Evolutionary conservation across 2,329 filamentous ascomycete genomes (phyloP).

Genomic region (Chaetomiaceae sp.): DNA sequence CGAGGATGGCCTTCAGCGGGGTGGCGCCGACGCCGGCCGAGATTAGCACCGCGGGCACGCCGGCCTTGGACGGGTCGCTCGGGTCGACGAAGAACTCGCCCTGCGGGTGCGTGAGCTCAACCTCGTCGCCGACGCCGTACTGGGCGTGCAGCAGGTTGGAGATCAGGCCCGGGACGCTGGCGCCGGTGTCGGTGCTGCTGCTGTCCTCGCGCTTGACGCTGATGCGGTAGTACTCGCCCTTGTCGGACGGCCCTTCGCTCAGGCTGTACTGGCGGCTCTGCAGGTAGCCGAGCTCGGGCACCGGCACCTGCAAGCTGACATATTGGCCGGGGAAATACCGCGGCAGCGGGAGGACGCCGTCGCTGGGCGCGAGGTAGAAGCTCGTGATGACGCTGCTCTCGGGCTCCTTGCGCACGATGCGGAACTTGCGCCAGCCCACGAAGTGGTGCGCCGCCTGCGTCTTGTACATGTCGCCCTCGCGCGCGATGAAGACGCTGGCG

Average conservation of each 20-base stretch:
- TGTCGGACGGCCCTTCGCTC: slow-evolving; percentile 47
- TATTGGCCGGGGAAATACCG: slow-evolving; percentile 66
- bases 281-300: slow-evolving; percentile 53
- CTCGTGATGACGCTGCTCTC: slow-evolving; percentile 64
- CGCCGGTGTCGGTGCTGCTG: slow-evolving; percentile 26
- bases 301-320: slow-evolving; percentile 54
- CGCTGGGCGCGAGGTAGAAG: slow-evolving; percentile 60
- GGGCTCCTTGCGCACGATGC: slow-evolving; percentile 54
- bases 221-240: slow-evolving; percentile 60
- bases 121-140: slow-evolving; percentile 44
- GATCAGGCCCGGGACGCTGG: slow-evolving; percentile 40
- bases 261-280: slow-evolving; percentile 74
- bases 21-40: slow-evolving; percentile 65
- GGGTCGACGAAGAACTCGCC: slow-evolving; percentile 58
- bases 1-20: slow-evolving; percentile 59
- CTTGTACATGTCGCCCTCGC: slow-evolving; percentile 58
- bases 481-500: slow-evolving; percentile 62
- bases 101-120: slow-evolving; percentile 50
- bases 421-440: slow-evolving; percentile 63
- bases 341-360: slow-evolving; percentile 51
- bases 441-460: slow-evolving; percentile 47
- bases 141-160: slow-evolving; percentile 47
- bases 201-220: slow-evolving; percentile 62
- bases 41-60: slow-evolving; percentile 56
- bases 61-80: slow-evolving; percentile 32